These are phyloP conservation scores for Epithemia pelagica DNA, from an alignment of 108 stramenopile genomes.

Conservation along the genomic window DNA sequence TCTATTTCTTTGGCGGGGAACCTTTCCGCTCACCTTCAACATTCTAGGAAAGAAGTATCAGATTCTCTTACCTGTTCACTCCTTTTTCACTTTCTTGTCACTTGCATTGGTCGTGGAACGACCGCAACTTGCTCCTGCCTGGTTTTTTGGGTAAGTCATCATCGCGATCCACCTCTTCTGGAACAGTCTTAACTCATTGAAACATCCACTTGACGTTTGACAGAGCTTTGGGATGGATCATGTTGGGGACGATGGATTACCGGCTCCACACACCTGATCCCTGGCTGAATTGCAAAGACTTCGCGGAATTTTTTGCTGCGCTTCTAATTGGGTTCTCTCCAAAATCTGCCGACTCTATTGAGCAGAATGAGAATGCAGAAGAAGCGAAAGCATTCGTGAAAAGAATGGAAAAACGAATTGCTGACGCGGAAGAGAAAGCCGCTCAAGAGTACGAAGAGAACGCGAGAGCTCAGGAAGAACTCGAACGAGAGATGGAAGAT, in stretches of 20 bases:
- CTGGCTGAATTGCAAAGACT: slow-evolving; percentile 54
- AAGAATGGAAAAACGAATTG: slow-evolving; percentile 45
- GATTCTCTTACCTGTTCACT: slow-evolving; percentile 42
- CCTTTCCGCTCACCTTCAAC: slow-evolving; percentile 24
- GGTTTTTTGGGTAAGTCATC: slow-evolving; percentile 32
- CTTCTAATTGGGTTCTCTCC: background rate
- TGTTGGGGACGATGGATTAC: slow-evolving; percentile 56
- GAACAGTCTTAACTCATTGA: background rate
- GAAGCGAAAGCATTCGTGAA: slow-evolving; percentile 7
- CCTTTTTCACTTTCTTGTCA: slow-evolving; percentile 41
- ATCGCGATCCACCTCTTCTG: background rate
- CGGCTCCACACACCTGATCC: slow-evolving; percentile 62
- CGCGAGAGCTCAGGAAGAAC: slow-evolving; percentile 27
- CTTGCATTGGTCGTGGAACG: slow-evolving; percentile 48
- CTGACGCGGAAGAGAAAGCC: slow-evolving; percentile 31
- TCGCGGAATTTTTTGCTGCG: background rate
- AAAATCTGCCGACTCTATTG: background rate
- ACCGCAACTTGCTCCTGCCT: slow-evolving; percentile 53
- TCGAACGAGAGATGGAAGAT: slow-evolving; percentile 48
- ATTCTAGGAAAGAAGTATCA: slow-evolving; percentile 17
- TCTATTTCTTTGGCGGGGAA: slow-evolving; percentile 63
- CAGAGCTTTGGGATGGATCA: slow-evolving; percentile 46
- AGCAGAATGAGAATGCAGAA: slow-evolving; percentile 1
- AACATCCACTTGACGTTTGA: background rate
- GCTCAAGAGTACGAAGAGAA: slow-evolving; percentile 11